Evolutionary conservation across 805 yeast genomes (phyloP).

Genomic region (Teunomyces pallodes): DNA sequence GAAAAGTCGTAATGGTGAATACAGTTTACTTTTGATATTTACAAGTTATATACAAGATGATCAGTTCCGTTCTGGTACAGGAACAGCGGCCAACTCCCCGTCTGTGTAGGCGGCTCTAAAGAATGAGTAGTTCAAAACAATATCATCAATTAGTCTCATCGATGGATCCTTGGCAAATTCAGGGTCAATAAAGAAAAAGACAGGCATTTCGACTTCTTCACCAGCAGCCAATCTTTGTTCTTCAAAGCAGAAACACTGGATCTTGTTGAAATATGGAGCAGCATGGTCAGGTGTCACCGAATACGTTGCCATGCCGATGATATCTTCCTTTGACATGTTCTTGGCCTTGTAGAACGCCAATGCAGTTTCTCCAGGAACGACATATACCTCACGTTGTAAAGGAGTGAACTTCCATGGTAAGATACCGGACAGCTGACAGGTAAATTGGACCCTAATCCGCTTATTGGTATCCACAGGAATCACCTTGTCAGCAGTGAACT

Average conservation of each 20-base stretch:
- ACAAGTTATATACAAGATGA: conserved; percentile 8
- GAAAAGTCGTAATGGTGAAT: too few relatives aligned
- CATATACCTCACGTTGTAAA: conserved; percentile 87
- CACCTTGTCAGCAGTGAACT: conserved; percentile 82
- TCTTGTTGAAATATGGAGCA: conserved; percentile 93
- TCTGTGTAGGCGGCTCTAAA: conserved; percentile 59
- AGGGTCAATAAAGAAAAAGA: conserved; percentile 94
- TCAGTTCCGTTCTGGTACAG: conserved; percentile 11
- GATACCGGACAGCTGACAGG: conserved; percentile 86
- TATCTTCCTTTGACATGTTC: conserved; percentile 80
- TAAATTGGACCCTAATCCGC: conserved; percentile 79
- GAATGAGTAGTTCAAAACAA: conserved; percentile 88
- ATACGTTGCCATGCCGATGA: conserved; percentile 98
- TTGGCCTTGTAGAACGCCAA: conserved; percentile 92
- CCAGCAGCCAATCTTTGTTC: conserved; percentile 93
- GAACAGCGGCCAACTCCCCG: conserved; percentile 41
- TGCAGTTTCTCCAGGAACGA: conserved; percentile 97
- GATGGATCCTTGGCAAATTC: conserved; percentile 91
- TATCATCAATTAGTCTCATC: conserved; percentile 87
- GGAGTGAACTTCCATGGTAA: conserved; percentile 96
- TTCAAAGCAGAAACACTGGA: conserved; percentile 97
- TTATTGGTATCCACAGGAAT: conserved; percentile 83
- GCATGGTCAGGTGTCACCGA: conserved; percentile 95
- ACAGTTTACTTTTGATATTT: not conserved
- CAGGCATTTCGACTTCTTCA: conserved; percentile 98